Evolutionary conservation across 202 grass and related monocot genomes (phyloP).

Genomic region (Zizania palustris): DNA sequence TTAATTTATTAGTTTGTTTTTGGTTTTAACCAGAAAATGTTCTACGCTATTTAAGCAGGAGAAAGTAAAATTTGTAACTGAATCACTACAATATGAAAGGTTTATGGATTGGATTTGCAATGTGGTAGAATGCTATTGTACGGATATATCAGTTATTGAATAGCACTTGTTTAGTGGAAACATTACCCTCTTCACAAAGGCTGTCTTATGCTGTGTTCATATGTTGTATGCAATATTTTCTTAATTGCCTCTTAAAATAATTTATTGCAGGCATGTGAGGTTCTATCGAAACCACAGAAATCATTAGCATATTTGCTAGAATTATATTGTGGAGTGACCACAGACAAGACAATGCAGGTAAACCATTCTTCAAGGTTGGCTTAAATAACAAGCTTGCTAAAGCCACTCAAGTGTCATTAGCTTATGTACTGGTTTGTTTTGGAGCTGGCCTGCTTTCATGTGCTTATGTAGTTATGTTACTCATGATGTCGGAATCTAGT

Average conservation of each 20-base stretch:
- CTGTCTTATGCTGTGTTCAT: neutral
- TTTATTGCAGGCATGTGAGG: slow-evolving; percentile 80
- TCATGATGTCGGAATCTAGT: slow-evolving; percentile 3
- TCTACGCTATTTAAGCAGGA: neutral
- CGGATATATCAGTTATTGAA: slow-evolving; percentile 22
- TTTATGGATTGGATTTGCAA: slow-evolving; percentile 18
- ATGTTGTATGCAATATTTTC: slow-evolving; percentile 1
- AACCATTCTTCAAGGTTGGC: slow-evolving; percentile 10
- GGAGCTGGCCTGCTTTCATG: slow-evolving; percentile 20
- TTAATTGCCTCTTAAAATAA: slow-evolving; percentile 24
- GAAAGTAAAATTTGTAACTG: slow-evolving; percentile 2
- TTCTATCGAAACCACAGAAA: slow-evolving; percentile 91
- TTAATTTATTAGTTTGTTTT: slow-evolving; percentile 6
- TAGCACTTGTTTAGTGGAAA: slow-evolving; percentile 8
- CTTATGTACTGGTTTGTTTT: slow-evolving; percentile 5
- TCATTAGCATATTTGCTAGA: slow-evolving; percentile 96
- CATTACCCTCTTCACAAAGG: neutral
- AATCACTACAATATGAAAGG: neutral
- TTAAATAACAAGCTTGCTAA: slow-evolving; percentile 22
- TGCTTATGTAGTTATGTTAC: neutral
- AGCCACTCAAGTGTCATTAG: slow-evolving; percentile 20
- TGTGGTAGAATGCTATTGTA: slow-evolving; percentile 2
- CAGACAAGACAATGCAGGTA: slow-evolving; percentile 94
- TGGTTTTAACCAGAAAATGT: slow-evolving; percentile 6
- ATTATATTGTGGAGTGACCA: slow-evolving; percentile 85